Base-by-base conservation (phyloP, 495 filamentous ascomycete genomes). In the Trichoderma reesei region DNA sequence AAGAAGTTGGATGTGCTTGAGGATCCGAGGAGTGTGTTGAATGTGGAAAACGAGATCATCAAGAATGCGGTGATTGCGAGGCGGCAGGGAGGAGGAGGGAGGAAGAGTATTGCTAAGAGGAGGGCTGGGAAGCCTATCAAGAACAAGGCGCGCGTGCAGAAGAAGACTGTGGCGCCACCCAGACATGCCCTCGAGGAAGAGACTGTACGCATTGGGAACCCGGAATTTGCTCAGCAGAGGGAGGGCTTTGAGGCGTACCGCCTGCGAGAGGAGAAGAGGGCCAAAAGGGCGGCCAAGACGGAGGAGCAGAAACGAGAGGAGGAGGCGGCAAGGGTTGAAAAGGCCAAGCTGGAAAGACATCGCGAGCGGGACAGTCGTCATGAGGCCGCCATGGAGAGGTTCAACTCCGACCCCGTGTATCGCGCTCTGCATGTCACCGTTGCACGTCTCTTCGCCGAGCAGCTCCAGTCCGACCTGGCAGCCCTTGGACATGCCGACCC, bases 361-460 rank as follows among this genome's bases (percentile, higher is more conserved):
- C 59, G 60, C 13, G 65, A 60, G 1, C 60, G 38, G 13, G 41
- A 48, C 5, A 18, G 10, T 0, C 72, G 71, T 9, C 75, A 79
- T 62, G 64, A 75, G 3, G 51, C 62, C 18, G 72, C 71, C 20
- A 33, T 75, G 31, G 26, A 68, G 46, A 69, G 67, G 63, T 69
- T 79, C 38, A 44, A 71, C 5, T 48, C 71, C 5, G 69, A 77
- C 20, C 56, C 68, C 1, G 68, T 76, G 33, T 78, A 81, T 70
- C 70, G 68, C 8, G 73, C 71, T 2, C 73, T 80, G 2, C 75
- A 82, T 62, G 63, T 80, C 9, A 67, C 70, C 14, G 71, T 82
- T 14, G 77, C 80, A 20, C 74, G 79, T 8, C 72, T 81, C 10
- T 83, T 83, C 66, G 79, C 75, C 9, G 70, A 70, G 7, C 79